Percentiles rank a stretch among this genome's conserved stretches.
Conservation (phyloP, 2,329 filamentous ascomycete species). For the Trichocomaceae sp. region DNA sequence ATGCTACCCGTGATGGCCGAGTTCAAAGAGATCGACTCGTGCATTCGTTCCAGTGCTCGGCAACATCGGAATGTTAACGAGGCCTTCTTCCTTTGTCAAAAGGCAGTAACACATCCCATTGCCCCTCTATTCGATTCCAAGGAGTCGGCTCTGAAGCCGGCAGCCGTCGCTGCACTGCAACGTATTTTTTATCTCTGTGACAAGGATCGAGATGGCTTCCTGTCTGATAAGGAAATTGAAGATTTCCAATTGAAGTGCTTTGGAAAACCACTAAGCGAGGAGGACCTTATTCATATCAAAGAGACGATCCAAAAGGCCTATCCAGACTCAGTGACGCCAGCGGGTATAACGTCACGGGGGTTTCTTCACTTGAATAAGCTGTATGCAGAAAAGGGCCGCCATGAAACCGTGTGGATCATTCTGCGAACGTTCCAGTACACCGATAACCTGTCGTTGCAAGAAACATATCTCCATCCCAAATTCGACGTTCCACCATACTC, state of each 20-base stretch:
- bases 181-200: slow-evolving; percentile 95
- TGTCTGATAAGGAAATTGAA: slow-evolving; percentile 84
- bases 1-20: slow-evolving; percentile 98
- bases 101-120: slow-evolving; percentile 94
- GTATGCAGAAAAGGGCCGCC: slow-evolving; percentile 93
- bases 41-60: slow-evolving; percentile 86
- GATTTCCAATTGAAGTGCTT: slow-evolving; percentile 91
- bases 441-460: slow-evolving; percentile 84
- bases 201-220: slow-evolving; percentile 87
- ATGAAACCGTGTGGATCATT: slow-evolving; percentile 98
- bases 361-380: slow-evolving; percentile 91
- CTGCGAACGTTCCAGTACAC: slow-evolving; percentile 92
- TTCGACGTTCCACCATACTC: slow-evolving; percentile 90
- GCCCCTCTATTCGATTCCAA: slow-evolving; percentile 96
- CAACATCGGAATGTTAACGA: slow-evolving; percentile 93
- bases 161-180: slow-evolving; percentile 76
- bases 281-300: slow-evolving; percentile 89
- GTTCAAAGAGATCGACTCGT: slow-evolving; percentile 98
- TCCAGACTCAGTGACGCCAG: slow-evolving; percentile 55
- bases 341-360: slow-evolving; percentile 72
- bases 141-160: slow-evolving; percentile 79
- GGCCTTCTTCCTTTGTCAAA: slow-evolving; percentile 96
- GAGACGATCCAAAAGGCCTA: slow-evolving; percentile 67
- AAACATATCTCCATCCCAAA: slow-evolving; percentile 84
- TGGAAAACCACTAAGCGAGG: slow-evolving; percentile 70